Percentiles rank a stretch among this genome's conserved stretches.
Conservation (phyloP, 1,139 yeast genomes). For the Pichia sp. region DNA sequence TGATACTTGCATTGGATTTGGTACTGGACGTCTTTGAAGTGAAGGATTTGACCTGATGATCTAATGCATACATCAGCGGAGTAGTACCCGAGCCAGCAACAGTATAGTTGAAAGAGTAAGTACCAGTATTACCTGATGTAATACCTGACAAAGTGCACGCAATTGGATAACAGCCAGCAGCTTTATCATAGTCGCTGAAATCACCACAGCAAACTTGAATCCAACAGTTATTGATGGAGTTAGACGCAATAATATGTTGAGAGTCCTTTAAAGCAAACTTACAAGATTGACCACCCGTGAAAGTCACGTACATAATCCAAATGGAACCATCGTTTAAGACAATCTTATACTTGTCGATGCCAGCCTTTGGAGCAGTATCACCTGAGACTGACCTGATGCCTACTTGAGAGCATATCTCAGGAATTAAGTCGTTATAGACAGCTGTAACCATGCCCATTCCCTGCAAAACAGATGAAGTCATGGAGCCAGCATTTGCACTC, state of each 20-base stretch:
- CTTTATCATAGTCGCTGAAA: slow-evolving; percentile 38
- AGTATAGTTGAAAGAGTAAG: slow-evolving; percentile 45
- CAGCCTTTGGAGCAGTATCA: slow-evolving; percentile 33
- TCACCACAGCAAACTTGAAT: slow-evolving; percentile 45
- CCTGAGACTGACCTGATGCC: slow-evolving; percentile 43
- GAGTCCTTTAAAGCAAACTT: slow-evolving; percentile 33
- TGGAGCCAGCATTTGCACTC: slow-evolving; percentile 26
- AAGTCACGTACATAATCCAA: slow-evolving; percentile 56
- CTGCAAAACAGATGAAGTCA: slow-evolving; percentile 40
- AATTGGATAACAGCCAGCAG: slow-evolving; percentile 57
- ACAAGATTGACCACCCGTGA: slow-evolving; percentile 33
- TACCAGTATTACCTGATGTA: slow-evolving; percentile 28
- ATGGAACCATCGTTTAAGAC: slow-evolving; percentile 41
- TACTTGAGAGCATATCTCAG: slow-evolving; percentile 49
- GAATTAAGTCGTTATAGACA: slow-evolving; percentile 42
- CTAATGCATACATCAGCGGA: slow-evolving; percentile 53
- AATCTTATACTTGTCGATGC: slow-evolving; percentile 49
- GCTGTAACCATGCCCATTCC: slow-evolving; percentile 76
- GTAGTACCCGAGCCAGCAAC: slow-evolving; percentile 51
- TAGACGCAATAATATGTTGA: slow-evolving; percentile 36
- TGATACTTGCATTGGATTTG: slow-evolving; percentile 43
- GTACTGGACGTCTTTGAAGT: slow-evolving; percentile 26
- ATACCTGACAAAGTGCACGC: slow-evolving; percentile 34
- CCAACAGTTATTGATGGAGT: slow-evolving; percentile 45
- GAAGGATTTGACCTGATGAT: slow-evolving; percentile 61